Percentiles rank a stretch among this genome's conserved stretches.
phyloP scores from a whole-genome alignment of 2,329 filamentous ascomycete genomes.

The Nigrospora osmanthi region DNA sequence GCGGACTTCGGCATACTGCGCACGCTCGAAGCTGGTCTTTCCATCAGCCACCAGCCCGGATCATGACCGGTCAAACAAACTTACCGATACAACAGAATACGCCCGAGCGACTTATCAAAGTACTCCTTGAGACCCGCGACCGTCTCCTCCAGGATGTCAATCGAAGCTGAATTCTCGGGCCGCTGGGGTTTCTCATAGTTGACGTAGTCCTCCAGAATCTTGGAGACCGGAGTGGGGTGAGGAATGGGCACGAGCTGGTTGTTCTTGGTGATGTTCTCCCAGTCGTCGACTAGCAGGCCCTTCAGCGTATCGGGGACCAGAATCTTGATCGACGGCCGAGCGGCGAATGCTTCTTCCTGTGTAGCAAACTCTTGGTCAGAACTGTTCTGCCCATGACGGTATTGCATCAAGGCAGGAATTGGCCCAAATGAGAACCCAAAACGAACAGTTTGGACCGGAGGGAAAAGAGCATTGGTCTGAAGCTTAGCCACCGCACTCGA shows the following conservation, averaged over 20 bases:
- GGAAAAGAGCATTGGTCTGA: too few species aligned
- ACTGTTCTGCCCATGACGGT: background rate
- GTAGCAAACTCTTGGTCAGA: background rate
- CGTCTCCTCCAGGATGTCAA: conserved; percentile 85
- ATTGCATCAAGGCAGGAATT: too few species aligned
- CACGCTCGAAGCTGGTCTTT: conserved; percentile 69
- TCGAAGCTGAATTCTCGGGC: conserved; percentile 57
- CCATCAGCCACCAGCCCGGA: too few species aligned
- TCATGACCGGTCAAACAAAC: conserved; percentile 6
- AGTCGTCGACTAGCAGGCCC: conserved; percentile 90
- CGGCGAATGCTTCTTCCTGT: conserved; percentile 83
- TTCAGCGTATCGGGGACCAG: conserved; percentile 85
- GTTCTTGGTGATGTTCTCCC: conserved; percentile 98
- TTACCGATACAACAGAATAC: conserved; percentile 77
- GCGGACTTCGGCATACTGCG: conserved; percentile 74
- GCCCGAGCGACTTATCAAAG: conserved; percentile 83
- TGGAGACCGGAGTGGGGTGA: conserved; percentile 63
- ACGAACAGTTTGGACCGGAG: too few species aligned
- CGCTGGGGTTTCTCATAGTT: conserved; percentile 61
- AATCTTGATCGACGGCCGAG: conserved; percentile 77
- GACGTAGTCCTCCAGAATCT: conserved; percentile 76
- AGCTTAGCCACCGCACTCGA: too few species aligned
- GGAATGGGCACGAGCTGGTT: conserved; percentile 83
- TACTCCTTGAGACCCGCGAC: conserved; percentile 83
- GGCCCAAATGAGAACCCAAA: too few species aligned